Base-by-base conservation (phyloP, 2,329 filamentous ascomycete genomes). In the Aspergillus ruber region DNA sequence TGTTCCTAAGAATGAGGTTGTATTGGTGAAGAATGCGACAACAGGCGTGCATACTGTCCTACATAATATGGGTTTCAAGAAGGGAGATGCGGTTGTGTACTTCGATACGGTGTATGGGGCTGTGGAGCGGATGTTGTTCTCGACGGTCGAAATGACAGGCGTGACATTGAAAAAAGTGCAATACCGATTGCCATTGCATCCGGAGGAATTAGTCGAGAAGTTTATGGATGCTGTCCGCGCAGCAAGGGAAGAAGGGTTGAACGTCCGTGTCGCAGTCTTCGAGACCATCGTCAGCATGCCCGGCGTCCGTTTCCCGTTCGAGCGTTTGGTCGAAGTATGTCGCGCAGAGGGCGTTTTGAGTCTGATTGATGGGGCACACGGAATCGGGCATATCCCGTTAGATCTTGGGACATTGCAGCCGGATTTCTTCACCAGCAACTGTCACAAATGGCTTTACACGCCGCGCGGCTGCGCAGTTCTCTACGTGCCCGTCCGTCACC, bases 361-460 rank as follows among this genome's bases (percentile, higher is more conserved):
- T 57, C 72, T 88, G 17, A 74, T 96, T 33, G 91, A 97, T 63
- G 90, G 81, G 13, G 91, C 91, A 0, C 91, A 97, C 67, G 85
- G 85, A 1, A 71, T 95, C 20, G 91, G 91, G 2, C 85, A 93
- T 67, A 76, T 95, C 6, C 74, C 78, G 1, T 66, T 96, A 6
- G 80, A 94, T 65, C 69, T 96, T 12, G 54, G 63, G 0, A 65
- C 69, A 3, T 70, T 90, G 2, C 80, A 90, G 52, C 84, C 89
- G 0, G 90, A 96, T 66, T 96, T 95, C 70, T 88, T 94, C 61
- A 79, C 91, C 12, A 85, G 78, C 47, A 96, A 96, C 65, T 88
- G 83, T 57, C 88, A 95, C 73, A 95, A 95, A 67, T 97, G 91
- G 91, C 81, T 96, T 6, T 84, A 82, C 60, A 80, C 82, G 0